A percentile compares a stretch with the other conserved stretches of the same genome.
phyloP scores from a whole-genome alignment of 257 asterid species.

The Plantago elongata region DNA sequence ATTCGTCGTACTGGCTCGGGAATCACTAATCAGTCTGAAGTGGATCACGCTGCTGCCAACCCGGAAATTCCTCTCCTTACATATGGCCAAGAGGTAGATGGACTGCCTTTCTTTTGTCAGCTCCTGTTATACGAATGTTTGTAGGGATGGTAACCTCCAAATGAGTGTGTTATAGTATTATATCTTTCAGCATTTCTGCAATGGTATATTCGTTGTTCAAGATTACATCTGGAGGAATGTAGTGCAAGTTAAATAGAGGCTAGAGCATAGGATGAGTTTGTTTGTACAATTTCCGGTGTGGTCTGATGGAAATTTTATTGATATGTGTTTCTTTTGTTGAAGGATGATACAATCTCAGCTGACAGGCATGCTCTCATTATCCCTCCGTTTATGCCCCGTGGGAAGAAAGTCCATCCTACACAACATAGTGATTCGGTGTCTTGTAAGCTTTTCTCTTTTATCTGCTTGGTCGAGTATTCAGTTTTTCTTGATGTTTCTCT shows the following conservation, averaged over 20 bases:
- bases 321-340: constrained; percentile 24
- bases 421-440: constrained; percentile 71
- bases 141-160: no score
- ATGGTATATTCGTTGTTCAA: no score
- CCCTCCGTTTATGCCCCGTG: constrained; percentile 74
- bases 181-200: background rate
- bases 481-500: constrained; percentile 4
- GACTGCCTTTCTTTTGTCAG: background rate
- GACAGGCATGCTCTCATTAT: constrained; percentile 90
- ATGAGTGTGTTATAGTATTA: constrained; percentile 9
- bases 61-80: constrained; percentile 91
- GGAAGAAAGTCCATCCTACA: constrained; percentile 72
- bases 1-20: constrained; percentile 59
- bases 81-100: constrained; percentile 84
- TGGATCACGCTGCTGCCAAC: constrained; percentile 59
- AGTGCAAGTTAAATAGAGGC: no score
- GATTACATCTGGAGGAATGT: no score
- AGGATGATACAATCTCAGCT: constrained; percentile 95
- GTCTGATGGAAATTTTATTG: constrained; percentile 12
- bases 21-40: constrained; percentile 48
- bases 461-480: background rate
- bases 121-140: no score
- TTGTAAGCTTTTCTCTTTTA: constrained; percentile 32
- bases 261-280: no score
- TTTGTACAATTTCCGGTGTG: no score